Evolutionary conservation across 164 flowering plant species (phyloP).

Genomic region (Taxillus chinensis): DNA sequence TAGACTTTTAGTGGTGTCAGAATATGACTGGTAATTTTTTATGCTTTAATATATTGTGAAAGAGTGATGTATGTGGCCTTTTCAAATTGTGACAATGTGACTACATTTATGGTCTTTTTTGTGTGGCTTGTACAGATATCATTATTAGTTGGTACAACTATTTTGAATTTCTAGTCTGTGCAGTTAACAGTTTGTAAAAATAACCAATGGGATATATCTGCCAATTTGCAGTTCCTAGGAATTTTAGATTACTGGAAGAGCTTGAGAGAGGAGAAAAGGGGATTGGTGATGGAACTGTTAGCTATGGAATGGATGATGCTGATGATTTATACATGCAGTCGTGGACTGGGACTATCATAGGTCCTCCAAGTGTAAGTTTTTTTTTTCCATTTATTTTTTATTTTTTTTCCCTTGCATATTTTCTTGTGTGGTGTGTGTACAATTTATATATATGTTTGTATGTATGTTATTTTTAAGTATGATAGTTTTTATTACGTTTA

Average conservation of each 20-base stretch:
- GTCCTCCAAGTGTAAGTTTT: constrained; percentile 49
- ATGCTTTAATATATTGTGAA: too few species aligned
- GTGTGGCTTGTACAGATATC: too few species aligned
- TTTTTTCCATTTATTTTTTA: neutral
- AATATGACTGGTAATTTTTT: too few species aligned
- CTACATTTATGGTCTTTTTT: too few species aligned
- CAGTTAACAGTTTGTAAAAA: too few species aligned
- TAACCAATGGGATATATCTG: too few species aligned
- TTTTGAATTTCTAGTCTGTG: too few species aligned
- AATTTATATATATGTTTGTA: neutral
- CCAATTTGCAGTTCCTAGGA: constrained; percentile 52
- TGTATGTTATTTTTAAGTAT: neutral
- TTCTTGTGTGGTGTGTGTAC: neutral
- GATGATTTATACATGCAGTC: constrained; percentile 66
- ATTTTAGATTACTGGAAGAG: constrained; percentile 63
- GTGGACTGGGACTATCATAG: constrained; percentile 75
- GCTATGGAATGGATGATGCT: constrained; percentile 82
- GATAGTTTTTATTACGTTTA: too few species aligned
- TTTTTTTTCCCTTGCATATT: neutral
- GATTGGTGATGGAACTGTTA: constrained; percentile 74
- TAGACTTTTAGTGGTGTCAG: too few species aligned
- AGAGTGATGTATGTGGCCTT: too few species aligned
- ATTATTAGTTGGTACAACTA: too few species aligned
- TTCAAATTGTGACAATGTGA: too few species aligned
- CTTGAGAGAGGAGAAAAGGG: constrained; percentile 78